Evolutionary conservation across 352 stramenopile genomes (phyloP), one percentile per base, ranked within the genome.

Genomic region (Phytophthora fragariae): DNA sequence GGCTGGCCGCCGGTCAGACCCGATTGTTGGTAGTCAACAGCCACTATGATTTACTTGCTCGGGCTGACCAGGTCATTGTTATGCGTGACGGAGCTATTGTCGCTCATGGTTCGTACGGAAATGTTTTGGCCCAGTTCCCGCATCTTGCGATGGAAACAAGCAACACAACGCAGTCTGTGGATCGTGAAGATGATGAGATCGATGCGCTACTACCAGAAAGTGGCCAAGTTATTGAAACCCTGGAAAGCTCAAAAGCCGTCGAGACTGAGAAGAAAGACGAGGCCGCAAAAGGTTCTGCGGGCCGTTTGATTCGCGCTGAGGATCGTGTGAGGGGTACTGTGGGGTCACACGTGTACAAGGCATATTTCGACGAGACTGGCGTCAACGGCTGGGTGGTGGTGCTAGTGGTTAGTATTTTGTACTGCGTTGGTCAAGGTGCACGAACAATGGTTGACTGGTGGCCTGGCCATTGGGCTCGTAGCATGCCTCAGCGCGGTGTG

Each of bases 21-120:
- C 85, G 98, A 1, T 60, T 99, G 49, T 75, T 99, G 1, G 96
- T 98, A 3, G 96, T 98, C 0, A 98, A 99, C 76, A 88, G 88
- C 39, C 76, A 98, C 49, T 96, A 98, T 57, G 92, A 98, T 73
- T 74, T 98, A 60, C 86, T 90, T 29, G 47, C 81, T 37, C 88
- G 73, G 12, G 82, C 82, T 17, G 83, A 92, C 57, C 49, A 65
- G 3, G 75, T 96, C 33, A 4, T 95, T 3, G 72, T 95, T 5
- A 70, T 99, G 50, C 58, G 82, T 4, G 70, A 97, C 52, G 94
- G 94, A 2, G 47, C 53, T 9, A 88, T 98, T 35, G 79, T 76
- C 2, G 90, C 96, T 47, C 68, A 91, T 37, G 96, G 93, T 2
- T 84, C 80, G 0, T 98, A 88, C 65, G 29, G 78, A 4, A 83